These are phyloP conservation scores for Obba rivulosa DNA, from an alignment of 768 basidiomycete species.

Conservation along the genomic window DNA sequence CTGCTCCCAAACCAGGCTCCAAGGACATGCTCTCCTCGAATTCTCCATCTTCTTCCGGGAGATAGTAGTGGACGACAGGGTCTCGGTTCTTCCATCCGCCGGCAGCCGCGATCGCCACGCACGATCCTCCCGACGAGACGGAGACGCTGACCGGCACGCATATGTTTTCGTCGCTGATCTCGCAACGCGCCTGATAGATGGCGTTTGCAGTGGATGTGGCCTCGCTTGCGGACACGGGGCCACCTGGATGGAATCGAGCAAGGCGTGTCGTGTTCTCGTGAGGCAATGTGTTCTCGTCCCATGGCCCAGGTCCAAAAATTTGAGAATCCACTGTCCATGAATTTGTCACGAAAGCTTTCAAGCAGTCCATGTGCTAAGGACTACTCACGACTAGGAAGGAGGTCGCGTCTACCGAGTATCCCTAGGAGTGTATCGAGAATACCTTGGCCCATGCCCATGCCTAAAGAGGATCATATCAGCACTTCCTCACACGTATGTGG, in stretches of 20 bases:
- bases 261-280: slow-evolving; percentile 28
- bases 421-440: no score
- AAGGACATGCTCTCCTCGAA: slow-evolving; percentile 3
- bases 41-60: slow-evolving; percentile 12
- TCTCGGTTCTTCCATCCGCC: slow-evolving; percentile 32
- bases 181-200: slow-evolving; percentile 32
- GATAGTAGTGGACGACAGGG: slow-evolving; percentile 24
- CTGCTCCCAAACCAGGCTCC: slow-evolving; percentile 18
- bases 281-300: slow-evolving; percentile 20
- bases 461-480: no score
- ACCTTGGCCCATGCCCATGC: no score
- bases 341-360: no score
- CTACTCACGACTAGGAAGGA: no score
- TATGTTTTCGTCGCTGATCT: slow-evolving; percentile 22
- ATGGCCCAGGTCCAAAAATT: slow-evolving; percentile 5
- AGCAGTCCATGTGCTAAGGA: no score
- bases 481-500: no score
- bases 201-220: slow-evolving; percentile 20
- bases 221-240: slow-evolving; percentile 11
- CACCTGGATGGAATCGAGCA: slow-evolving; percentile 30
- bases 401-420: no score
- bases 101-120: slow-evolving; percentile 19
- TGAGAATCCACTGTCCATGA: no score
- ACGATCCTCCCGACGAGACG: slow-evolving; percentile 20
- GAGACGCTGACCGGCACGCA: slow-evolving; percentile 13